These are phyloP conservation scores for Coemansia sp. DNA, from an alignment of 371 early-diverging fungal species.

Conservation along the genomic window DNA sequence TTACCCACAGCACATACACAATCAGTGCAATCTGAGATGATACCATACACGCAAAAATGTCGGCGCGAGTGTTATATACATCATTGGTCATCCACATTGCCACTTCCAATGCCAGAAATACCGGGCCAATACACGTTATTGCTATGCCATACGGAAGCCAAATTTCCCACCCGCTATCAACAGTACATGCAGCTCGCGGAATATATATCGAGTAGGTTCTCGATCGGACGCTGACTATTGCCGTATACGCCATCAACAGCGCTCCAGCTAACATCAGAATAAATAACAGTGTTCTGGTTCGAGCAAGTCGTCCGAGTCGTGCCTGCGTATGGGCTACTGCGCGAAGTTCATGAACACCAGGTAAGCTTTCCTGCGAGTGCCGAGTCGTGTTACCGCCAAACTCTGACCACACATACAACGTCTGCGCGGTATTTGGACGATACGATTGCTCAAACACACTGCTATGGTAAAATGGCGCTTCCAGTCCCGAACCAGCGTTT, in stretches of 20 bases:
- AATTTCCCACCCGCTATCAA: conserved; percentile 24
- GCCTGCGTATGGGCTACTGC: neutral
- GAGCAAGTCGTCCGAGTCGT: conserved; percentile 1
- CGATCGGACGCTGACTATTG: conserved; percentile 6
- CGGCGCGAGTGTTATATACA: conserved; percentile 17
- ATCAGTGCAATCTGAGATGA: conserved; percentile 18
- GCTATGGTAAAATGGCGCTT: neutral
- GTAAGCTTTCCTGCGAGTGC: conserved; percentile 10
- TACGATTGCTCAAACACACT: neutral
- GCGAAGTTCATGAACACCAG: neutral
- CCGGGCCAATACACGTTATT: conserved; percentile 7
- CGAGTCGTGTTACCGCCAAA: conserved; percentile 6
- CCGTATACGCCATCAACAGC: conserved; percentile 10
- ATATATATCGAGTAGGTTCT: neutral
- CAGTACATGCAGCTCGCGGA: conserved; percentile 13
- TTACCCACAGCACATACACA: conserved; percentile 28
- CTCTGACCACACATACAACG: conserved; percentile 26
- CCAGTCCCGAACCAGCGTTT: neutral
- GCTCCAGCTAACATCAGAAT: conserved; percentile 5
- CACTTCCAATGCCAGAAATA: conserved; percentile 20
- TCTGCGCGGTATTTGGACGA: conserved; percentile 15
- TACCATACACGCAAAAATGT: conserved; percentile 21
- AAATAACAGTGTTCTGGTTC: conserved; percentile 9
- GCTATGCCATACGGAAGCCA: conserved; percentile 37
- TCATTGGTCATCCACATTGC: conserved; percentile 20